Evolutionary conservation across 805 yeast species (phyloP), one percentile per base, ranked within the genome.

Genomic region (Myxozyma geophila): DNA sequence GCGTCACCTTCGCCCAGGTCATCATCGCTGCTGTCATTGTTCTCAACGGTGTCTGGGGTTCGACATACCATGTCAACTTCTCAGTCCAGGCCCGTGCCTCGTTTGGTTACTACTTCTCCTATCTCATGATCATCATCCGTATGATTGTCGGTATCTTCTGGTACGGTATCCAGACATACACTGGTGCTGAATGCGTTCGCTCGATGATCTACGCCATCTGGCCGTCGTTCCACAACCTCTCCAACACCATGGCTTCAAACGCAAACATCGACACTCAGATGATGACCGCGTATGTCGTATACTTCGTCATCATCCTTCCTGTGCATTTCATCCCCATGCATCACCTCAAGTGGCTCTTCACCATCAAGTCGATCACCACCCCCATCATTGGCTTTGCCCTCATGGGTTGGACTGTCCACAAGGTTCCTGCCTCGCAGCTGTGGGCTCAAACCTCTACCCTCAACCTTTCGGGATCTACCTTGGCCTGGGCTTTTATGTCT

Each of bases 81-180:
- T 79, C 85, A 1, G 75, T 83, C 15, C 75, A 76, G 54, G 74
- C 77, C 37, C 72, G 86, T 58, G 76, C 78, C 46, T 74, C 80
- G 0, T 83, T 80, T 74, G 86, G 87, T 7, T 80, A 96, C 96
- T 56, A 87, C 93, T 0, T 78, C 88, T 61, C 91, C 96, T 97
- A 96, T 96, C 39, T 66, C 37, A 59, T 55, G 3, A 86, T 92
- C 51, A 71, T 92, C 59, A 90, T 91, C 76, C 84, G 97, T 77
- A 95, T 90, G 50, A 92, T 89, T 10, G 87, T 91, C 90, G 88
- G 91, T 40, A 82, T 86, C 69, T 85, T 92, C 58, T 92, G 97
- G 97, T 90, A 87, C 72, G 86, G 95, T 36, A 95, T 90, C 39
- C 97, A 92, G 74, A 82, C 88, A 28, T 87, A 91, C 82, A 82